Base-by-base conservation (phyloP, 176 grass and related monocot genomes). In the Hordeum vulgare region DNA sequence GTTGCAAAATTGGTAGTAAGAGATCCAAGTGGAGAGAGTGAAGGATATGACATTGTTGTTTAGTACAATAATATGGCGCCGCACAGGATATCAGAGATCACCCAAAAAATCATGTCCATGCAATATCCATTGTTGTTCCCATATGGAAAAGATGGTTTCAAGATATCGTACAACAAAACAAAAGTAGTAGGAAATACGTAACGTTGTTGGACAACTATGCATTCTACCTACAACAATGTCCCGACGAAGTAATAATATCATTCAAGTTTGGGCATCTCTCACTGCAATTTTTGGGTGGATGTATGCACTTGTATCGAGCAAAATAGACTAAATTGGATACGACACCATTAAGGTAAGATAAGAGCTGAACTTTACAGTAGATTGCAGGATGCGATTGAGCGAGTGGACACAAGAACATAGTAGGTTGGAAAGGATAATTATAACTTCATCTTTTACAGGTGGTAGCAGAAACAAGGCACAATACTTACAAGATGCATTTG, bases 381-480 rank as follows among this genome's bases (percentile, higher is more conserved):
- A 18, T 2, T 82, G 1, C 9, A 28, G 27, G 39, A 76, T 27
- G 56, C 57, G 4, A 20, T 82, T 1, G 24, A 40, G 2, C 2
- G 13, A 41, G 71, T 44, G 20, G 79, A 88, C 66, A 61, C 33
- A 0, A 9, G 23, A 35, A 61, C 15, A 11, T 21, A 27, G 5
- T 9, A 61, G 20, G 25, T 79, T 10, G 80, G 80, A 4, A 79
- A 78, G 31, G 11, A 73, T 57, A n/a, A 64, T 88, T 49, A 6
- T 88, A 0, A 54, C 74, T 24, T 69, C 87, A 42, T 57, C 37
- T 39, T 78, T 42, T 80, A 39, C 47, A 20, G 67, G 57, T 4
- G 74, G 75, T 20, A 51, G 65, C 14, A 49, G 66, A 65, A 84
- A 80, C 42, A 77, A 76, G 21, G 68, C 59, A 8, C 56, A 84